phyloP scores from a whole-genome alignment of 352 stramenopile species.

The Globisporangium cystogenes region DNA sequence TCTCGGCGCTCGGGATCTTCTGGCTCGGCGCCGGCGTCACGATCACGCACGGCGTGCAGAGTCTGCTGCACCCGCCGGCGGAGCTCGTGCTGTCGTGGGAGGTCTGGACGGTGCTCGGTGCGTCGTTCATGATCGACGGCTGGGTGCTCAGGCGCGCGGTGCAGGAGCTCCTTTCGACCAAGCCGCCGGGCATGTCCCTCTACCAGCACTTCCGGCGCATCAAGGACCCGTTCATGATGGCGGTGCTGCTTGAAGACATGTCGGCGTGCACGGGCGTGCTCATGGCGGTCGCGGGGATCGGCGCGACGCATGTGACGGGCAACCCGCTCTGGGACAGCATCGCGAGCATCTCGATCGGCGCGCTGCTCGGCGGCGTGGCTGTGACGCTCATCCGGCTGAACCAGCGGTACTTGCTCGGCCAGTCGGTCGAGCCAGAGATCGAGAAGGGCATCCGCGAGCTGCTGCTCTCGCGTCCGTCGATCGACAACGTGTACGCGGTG shows the following conservation, averaged over 20 bases:
- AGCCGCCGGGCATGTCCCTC: slow-evolving; percentile 65
- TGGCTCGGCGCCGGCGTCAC: slow-evolving; percentile 95
- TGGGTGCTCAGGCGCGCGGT: slow-evolving; percentile 93
- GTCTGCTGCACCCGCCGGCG: slow-evolving; percentile 60
- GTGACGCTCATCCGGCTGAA: slow-evolving; percentile 94
- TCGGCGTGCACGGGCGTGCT: slow-evolving; percentile 95
- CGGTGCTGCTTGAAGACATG: slow-evolving; percentile 96
- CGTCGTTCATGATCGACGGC: slow-evolving; percentile 95
- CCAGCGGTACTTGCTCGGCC: slow-evolving; percentile 94
- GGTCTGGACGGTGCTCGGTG: slow-evolving; percentile 93
- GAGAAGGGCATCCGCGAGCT: slow-evolving; percentile 73
- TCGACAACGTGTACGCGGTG: slow-evolving; percentile 94
- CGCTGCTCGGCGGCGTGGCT: slow-evolving; percentile 91
- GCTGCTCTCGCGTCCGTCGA: slow-evolving; percentile 81
- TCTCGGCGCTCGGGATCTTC: slow-evolving; percentile 98
- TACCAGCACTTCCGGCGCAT: slow-evolving; percentile 61
- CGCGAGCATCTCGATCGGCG: slow-evolving; percentile 94
- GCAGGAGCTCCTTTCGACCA: slow-evolving; percentile 72
- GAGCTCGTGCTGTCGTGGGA: slow-evolving; percentile 81
- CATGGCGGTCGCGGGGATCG: slow-evolving; percentile 94
- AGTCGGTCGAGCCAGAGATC: slow-evolving; percentile 94
- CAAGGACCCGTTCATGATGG: slow-evolving; percentile 96
- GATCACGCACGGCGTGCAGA: slow-evolving; percentile 90
- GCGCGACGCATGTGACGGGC: slow-evolving; percentile 86
- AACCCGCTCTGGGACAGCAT: slow-evolving; percentile 95